Evolutionary conservation across 192 early-diverging fungal species (phyloP).

Genomic region (Rhizoclosmatium globosum): DNA sequence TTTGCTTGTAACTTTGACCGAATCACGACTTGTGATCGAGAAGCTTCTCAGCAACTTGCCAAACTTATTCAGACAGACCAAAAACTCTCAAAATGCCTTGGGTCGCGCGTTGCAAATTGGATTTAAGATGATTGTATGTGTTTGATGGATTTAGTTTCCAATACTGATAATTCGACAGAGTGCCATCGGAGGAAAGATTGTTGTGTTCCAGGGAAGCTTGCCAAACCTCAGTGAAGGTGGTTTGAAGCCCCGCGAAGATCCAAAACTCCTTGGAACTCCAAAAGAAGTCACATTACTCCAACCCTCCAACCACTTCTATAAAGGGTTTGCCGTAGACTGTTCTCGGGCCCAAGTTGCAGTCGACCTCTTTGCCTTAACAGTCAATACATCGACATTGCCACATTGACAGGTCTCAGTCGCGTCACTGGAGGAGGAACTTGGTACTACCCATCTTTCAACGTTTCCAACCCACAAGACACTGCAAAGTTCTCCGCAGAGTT

Average conservation of each 20-base stretch:
- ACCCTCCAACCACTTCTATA: conserved; percentile 89
- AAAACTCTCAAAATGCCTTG: conserved; percentile 79
- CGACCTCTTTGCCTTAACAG: conserved; percentile 85
- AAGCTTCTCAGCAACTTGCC: conserved; percentile 73
- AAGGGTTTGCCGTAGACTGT: conserved; percentile 89
- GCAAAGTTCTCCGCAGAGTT: conserved; percentile 87
- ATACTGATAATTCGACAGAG: conserved; percentile 46
- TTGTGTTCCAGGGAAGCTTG: conserved; percentile 80
- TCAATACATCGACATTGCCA: conserved; percentile 89
- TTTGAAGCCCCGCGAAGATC: conserved; percentile 85
- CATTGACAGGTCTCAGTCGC: conserved; percentile 79
- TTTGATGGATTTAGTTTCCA: conserved; percentile 18
- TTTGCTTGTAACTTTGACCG: conserved; percentile 86
- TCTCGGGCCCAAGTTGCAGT: conserved; percentile 88
- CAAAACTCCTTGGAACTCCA: conserved; percentile 86
- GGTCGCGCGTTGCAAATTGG: conserved; percentile 86
- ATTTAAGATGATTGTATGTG: conserved; percentile 77
- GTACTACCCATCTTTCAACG: conserved; percentile 91
- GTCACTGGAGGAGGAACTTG: conserved; percentile 90
- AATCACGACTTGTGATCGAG: conserved; percentile 79
- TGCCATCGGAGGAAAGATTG: conserved; percentile 89
- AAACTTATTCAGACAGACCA: conserved; percentile 88
- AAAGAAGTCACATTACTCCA: conserved; percentile 88
- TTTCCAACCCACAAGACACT: conserved; percentile 81
- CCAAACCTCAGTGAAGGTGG: conserved; percentile 84